Conservation (phyloP, 495 filamentous ascomycete genomes). For the Hypoxylon perforatum region DNA sequence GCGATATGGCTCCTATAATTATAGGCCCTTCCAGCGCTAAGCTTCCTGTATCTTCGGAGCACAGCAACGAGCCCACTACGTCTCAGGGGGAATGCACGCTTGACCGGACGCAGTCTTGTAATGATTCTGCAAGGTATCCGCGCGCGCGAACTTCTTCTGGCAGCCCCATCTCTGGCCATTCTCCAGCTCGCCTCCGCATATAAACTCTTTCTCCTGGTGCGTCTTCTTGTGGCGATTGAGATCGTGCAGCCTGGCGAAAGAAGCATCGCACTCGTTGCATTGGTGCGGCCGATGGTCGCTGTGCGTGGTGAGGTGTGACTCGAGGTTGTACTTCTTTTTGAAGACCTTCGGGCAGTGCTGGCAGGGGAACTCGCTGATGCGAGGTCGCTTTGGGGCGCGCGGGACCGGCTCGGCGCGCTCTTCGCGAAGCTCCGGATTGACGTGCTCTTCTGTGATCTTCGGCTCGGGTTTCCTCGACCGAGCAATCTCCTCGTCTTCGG, state of each 20-base stretch:
- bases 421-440: constrained; percentile 13
- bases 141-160: constrained; percentile 33
- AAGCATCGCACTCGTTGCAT: constrained; percentile 42
- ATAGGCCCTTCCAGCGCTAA: too few relatives aligned
- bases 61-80: too few relatives aligned
- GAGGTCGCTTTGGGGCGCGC: constrained; percentile 11
- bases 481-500: constrained; percentile 7
- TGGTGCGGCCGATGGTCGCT: constrained; percentile 56
- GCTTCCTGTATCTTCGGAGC: too few relatives aligned
- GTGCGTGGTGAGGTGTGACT: constrained; percentile 56
- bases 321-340: constrained; percentile 61
- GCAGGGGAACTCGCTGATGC: constrained; percentile 50
- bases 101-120: constrained; percentile 42
- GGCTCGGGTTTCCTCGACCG: background rate
- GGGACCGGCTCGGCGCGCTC: background rate
- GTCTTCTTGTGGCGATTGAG: constrained; percentile 56
- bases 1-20: too few relatives aligned
- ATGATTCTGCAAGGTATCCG: constrained; percentile 42
- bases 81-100: constrained; percentile 25
- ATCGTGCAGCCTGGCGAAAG: constrained; percentile 56
- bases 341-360: constrained; percentile 57
- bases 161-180: constrained; percentile 38
- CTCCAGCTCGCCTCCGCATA: constrained; percentile 22
- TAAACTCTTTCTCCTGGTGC: constrained; percentile 55
- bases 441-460: constrained; percentile 3